These are phyloP conservation scores for Camelina hispida DNA, from an alignment of 345 rosid genomes.

Conservation along the genomic window DNA sequence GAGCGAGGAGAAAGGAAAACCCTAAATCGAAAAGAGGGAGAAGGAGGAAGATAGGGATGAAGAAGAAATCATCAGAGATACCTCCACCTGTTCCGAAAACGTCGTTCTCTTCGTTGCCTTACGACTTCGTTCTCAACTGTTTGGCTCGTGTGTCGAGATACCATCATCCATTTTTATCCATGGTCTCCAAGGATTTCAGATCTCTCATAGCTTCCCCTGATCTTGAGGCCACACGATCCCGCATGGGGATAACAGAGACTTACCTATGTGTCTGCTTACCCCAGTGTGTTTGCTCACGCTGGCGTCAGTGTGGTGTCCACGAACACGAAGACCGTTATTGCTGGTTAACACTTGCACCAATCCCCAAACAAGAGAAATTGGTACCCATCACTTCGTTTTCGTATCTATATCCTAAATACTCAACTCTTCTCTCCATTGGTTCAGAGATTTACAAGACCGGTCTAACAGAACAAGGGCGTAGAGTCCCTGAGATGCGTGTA, in stretches of 20 bases:
- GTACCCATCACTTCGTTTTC: constrained; percentile 54
- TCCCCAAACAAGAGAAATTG: constrained; percentile 20
- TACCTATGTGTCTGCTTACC: not conserved
- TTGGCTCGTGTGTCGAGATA: constrained; percentile 8
- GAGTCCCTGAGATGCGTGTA: constrained; percentile 53
- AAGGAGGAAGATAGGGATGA: not conserved
- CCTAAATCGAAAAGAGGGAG: not conserved
- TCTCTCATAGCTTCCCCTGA: constrained; percentile 55
- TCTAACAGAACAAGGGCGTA: constrained; percentile 55
- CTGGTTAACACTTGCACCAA: constrained; percentile 49
- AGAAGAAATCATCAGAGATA: not conserved
- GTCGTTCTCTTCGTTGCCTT: not conserved
- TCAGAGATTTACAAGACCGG: constrained; percentile 57
- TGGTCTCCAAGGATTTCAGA: constrained; percentile 58
- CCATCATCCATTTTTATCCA: constrained; percentile 55
- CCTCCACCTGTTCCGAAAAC: not conserved
- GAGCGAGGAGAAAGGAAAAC: not conserved
- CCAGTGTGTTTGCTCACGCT: not conserved
- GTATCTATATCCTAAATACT: constrained; percentile 43
- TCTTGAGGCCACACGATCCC: not conserved
- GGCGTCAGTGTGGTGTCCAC: no score
- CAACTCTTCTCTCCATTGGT: constrained; percentile 56
- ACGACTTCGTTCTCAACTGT: not conserved
- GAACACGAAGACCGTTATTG: no score
- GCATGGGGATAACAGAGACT: not conserved